Conservation (phyloP, 2,329 filamentous ascomycete genomes). For the Colletotrichum aenigma region DNA sequence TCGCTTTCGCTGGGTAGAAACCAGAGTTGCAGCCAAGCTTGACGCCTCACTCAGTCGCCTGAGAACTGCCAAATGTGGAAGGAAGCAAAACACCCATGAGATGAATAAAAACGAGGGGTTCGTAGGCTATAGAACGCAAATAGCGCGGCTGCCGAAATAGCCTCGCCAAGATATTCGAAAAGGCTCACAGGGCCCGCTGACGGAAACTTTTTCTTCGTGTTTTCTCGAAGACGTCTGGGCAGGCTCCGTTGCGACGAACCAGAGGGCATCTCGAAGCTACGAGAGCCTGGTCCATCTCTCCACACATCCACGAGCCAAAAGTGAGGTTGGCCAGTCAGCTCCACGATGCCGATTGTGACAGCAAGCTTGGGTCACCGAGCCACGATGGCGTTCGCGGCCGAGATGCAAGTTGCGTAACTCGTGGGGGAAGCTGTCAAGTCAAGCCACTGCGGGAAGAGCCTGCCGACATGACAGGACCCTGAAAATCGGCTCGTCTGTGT, state of each 20-base stretch:
- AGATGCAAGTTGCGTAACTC: not conserved
- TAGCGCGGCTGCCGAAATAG: not conserved
- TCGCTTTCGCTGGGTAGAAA: not conserved
- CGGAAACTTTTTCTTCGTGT: not conserved
- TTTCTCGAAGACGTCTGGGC: not conserved
- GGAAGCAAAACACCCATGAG: not conserved
- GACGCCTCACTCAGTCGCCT: not conserved
- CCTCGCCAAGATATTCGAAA: not conserved
- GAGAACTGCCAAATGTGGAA: not conserved
- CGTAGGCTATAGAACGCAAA: not conserved
- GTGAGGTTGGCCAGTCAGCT: not conserved
- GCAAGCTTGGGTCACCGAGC: not conserved
- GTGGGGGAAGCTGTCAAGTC: not conserved
- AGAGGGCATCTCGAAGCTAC: not conserved
- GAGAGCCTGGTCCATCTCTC: not conserved
- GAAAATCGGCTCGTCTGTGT: not conserved
- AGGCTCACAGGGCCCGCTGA: not conserved
- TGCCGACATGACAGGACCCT: not conserved
- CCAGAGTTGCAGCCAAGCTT: conserved; percentile 6
- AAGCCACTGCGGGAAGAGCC: not conserved
- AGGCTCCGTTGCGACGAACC: not conserved
- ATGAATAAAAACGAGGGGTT: not conserved
- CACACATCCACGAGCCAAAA: conserved; percentile 3
- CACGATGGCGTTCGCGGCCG: conserved; percentile 2
- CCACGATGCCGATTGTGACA: not conserved